Base-by-base conservation (phyloP, 257 asterid genomes). In the Paraleonurus japonicus region DNA sequence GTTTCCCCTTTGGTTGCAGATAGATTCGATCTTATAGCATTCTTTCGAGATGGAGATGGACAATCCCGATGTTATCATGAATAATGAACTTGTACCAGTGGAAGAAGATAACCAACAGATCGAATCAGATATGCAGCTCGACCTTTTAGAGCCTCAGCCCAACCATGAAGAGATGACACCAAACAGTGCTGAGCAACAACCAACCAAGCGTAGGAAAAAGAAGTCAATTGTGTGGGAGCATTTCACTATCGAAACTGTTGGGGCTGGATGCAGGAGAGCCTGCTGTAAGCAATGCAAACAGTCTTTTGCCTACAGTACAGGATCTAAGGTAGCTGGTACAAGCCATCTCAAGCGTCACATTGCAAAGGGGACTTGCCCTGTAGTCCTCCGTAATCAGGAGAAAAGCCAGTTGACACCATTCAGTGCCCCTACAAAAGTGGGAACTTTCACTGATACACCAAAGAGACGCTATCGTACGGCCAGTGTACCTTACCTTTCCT, bases 271-370 rank as follows among this genome's bases (percentile, higher is more conserved):
- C 60, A 79, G 99, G 75, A 85, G 96, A 77, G 99, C 98, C 0
- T 90, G 83, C 84, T 95, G 99, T 74, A 95, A 89, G 72, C 95
- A 92, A 51, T 95, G 99, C 94, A 95, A 92, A 79, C 99, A 95
- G 81, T 95, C 98, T 1, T 95, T 92, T 57, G 98, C 99, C 13
- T 95, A 95, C 84, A 92, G 98, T 77, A 92, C 96, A 0, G 99
- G 99, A 3, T 70, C 95, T 1, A 95, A 95, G 73, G 99, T 95
- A 28, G 98, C 98, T 9, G 99, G 99, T 24, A 92, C 99, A 0
- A 95, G 99, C 66, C 99, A 95, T 75, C 99, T 95, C 80, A 95
- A 88, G 78, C 98, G 99, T 17, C 99, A 95, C 80, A 90, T 95
- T 23, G 96, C 90, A 1, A 95, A 89, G 80, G 99, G 99, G 55